Percentiles rank a stretch among this genome's conserved stretches.
Conservation (phyloP, 805 yeast species). For the Blastobotrys terrestris region DNA sequence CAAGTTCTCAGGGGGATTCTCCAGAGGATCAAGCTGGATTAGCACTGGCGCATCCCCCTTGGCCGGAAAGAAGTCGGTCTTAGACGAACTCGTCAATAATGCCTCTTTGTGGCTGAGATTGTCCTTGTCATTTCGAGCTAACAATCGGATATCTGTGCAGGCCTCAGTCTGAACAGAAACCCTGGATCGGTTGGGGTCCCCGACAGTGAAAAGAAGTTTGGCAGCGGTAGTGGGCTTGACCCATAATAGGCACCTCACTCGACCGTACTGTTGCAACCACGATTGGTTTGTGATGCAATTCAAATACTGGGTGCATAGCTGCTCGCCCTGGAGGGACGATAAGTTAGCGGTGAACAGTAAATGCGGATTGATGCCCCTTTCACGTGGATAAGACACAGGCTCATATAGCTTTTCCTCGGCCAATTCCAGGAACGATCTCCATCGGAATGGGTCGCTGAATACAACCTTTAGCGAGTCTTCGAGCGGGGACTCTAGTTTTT, state of each 20-base stretch:
- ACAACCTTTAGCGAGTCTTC: slow-evolving; percentile 11
- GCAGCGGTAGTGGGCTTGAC: slow-evolving; percentile 53
- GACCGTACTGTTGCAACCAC: slow-evolving; percentile 70
- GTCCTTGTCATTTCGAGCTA: neutral
- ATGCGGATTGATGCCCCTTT: slow-evolving; percentile 41
- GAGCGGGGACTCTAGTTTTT: slow-evolving; percentile 3
- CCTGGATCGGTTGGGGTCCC: slow-evolving; percentile 49
- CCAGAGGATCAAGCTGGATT: slow-evolving; percentile 50
- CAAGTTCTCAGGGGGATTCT: slow-evolving; percentile 36
- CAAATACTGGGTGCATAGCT: slow-evolving; percentile 68
- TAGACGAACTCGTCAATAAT: neutral
- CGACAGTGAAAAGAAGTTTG: slow-evolving; percentile 55
- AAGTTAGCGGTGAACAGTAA: slow-evolving; percentile 56
- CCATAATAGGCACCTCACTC: slow-evolving; percentile 70
- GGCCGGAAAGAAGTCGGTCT: slow-evolving; percentile 12
- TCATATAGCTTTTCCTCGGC: slow-evolving; percentile 39
- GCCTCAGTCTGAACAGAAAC: slow-evolving; percentile 60
- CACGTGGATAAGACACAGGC: slow-evolving; percentile 34
- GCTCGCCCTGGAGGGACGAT: slow-evolving; percentile 53
- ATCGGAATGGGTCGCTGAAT: slow-evolving; percentile 54
- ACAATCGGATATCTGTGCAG: slow-evolving; percentile 49
- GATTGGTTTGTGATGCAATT: slow-evolving; percentile 60
- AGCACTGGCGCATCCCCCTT: slow-evolving; percentile 36
- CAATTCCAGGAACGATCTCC: slow-evolving; percentile 53
- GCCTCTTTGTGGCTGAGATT: neutral